Evolutionary conservation across 2,329 filamentous ascomycete genomes (phyloP), one percentile per base, ranked within the genome.

Genomic region (Stylonectria norvegica): DNA sequence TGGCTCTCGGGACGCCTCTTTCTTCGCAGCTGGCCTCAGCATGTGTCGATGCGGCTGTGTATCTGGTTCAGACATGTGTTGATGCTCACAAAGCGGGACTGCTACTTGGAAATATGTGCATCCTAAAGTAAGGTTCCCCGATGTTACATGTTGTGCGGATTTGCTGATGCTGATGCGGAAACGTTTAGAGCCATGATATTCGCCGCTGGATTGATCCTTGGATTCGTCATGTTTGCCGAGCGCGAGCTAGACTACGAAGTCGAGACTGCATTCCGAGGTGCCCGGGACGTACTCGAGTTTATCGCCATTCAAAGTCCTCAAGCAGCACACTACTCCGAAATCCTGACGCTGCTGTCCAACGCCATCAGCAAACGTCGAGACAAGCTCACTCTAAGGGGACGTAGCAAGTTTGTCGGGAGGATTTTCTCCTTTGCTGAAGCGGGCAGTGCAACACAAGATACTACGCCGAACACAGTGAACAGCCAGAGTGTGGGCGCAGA

Each of bases 301-400:
- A 56, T 81, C 1, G 66, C 72, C 0, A 56, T 57, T 0, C 67
- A 72, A 34, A 78, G 73, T 28, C 72, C 75, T 0, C 77, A 80
- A 45, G 78, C 78, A 3, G 70, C 66, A 3, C 76, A 79, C 36
- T 81, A 81, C 49, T 65, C 70, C 10, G 73, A 79, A 5, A 81
- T 81, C 15, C 60, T 81, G 6, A 70, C 63, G 0, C 60, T 66
- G 3, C 58, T 78, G 4, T 64, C 67, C 0, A 66, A 67, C 8
- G 72, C 72, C 0, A 68, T 76, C 8, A n/a, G n/a, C n/a, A n/a
- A n/a, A n/a, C n/a, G n/a, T n/a, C n/a, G n/a, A n/a, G n/a, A n/a
- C n/a, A n/a, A n/a, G n/a, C n/a, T n/a, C n/a, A n/a, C n/a, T n/a
- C n/a, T n/a, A n/a, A n/a, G n/a, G 0, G 50, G 54, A 1, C 43